Conservation (phyloP, 2,329 filamentous ascomycete genomes). For the Mycogone perniciosa region DNA sequence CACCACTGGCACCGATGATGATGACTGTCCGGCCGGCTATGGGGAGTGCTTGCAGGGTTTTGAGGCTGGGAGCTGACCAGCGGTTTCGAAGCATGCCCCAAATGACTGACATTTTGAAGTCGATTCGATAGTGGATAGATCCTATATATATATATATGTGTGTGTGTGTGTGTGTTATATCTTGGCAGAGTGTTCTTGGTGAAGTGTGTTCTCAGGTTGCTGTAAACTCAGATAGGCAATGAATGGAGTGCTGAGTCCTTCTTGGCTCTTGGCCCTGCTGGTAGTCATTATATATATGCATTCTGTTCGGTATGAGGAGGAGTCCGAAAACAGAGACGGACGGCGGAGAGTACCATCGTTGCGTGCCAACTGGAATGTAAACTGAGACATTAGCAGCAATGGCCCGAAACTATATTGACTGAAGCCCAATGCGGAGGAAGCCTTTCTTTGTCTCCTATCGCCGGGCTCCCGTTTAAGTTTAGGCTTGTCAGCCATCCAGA, state of each 20-base stretch:
- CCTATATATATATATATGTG: neutral
- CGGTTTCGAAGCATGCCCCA: constrained; percentile 4
- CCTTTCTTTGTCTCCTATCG: neutral
- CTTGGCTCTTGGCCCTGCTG: neutral
- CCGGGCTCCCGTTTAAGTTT: too few species aligned
- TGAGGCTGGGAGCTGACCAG: neutral
- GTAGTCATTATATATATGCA: neutral
- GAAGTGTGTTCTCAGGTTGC: too few species aligned
- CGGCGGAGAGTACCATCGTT: too few species aligned
- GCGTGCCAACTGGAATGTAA: too few species aligned
- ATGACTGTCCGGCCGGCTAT: constrained; percentile 26
- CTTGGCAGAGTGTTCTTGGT: too few species aligned
- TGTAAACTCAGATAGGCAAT: too few species aligned
- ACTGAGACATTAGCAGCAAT: too few species aligned
- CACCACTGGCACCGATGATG: constrained; percentile 33
- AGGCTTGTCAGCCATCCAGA: too few species aligned
- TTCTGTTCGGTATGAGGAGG: neutral
- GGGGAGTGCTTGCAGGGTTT: constrained; percentile 2
- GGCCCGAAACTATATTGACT: too few species aligned
- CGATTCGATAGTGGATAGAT: neutral
- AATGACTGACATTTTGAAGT: neutral
- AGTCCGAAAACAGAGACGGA: too few species aligned
- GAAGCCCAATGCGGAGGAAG: too few species aligned
- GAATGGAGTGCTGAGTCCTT: neutral
- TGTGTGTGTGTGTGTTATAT: too few species aligned